Base-by-base conservation (phyloP, 2,329 filamentous ascomycete genomes). In the Scedosporium boydii region DNA sequence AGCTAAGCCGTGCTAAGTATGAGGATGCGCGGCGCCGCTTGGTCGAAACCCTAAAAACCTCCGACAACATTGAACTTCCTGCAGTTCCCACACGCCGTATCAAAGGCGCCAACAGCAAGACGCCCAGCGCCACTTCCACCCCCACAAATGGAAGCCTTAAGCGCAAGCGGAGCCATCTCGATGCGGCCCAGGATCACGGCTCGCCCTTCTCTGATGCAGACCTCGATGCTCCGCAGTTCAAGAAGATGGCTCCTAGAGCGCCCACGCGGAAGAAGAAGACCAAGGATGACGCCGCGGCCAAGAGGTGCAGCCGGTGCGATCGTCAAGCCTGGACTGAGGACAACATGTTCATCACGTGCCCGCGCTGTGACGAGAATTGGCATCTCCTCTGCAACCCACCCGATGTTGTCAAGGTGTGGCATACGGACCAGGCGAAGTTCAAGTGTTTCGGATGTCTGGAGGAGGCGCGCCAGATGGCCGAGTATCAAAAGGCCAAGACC, bases 341-440 rank as follows among this genome's bases (percentile, higher is more conserved):
- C n/a, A 69, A 70, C 62, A 26, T 56, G 10, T 64, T 70, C 42
- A 59, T 70, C 27, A 38, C 62, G 4, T 70, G 69, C 62, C 60
- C 64, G 14, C 60, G 59, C 6, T 70, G 69, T 61, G 64, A 66
- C 3, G 65, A 67, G 57, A 63, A 64, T 9, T 68, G 67, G 66
- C 69, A 70, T 41, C 69, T 69, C 63, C 63, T 66, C 23, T 70
- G 69, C 62, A 66, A 67, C 59, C 64, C 64, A 4, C 68, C 68
- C 9, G 63, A 66, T 23, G 60, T 64, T 14, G 66, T 65, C n/a
- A 18, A 62, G 14, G 65, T 64, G 12, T 64, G 60, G 21, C 27
- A 56, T 1, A 60, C 51, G 12, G 55, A 46, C 6, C 62, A 61
- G 6, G 34, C 53, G 38, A 59, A 60, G 21, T 68, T 68, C 60